phyloP scores from a whole-genome alignment of 2,329 filamentous ascomycete genomes.

The Stemphylium beticola region DNA sequence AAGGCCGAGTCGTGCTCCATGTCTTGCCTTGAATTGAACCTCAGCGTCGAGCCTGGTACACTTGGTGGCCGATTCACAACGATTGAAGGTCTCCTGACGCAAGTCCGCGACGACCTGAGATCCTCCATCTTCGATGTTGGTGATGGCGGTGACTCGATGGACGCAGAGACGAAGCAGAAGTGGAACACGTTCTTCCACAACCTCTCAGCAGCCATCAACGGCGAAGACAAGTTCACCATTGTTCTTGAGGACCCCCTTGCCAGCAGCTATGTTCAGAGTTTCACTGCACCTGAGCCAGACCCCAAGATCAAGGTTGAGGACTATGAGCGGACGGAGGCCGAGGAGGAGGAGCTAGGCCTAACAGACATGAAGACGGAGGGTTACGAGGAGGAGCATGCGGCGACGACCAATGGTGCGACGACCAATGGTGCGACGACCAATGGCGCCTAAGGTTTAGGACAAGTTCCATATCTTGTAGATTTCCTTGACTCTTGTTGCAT shows the following conservation, averaged over 20 bases:
- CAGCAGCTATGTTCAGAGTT: conserved; percentile 90
- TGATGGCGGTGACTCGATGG: conserved; percentile 82
- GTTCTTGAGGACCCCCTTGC: conserved; percentile 87
- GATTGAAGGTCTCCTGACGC: conserved; percentile 88
- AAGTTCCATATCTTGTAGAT: conserved; percentile 15
- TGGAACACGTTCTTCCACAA: conserved; percentile 84
- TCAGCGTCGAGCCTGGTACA: conserved; percentile 90
- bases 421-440: conserved; percentile 30
- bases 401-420: conserved; percentile 31
- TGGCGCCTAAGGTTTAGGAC: conserved; percentile 13
- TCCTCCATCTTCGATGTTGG: conserved; percentile 83
- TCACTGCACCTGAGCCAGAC: conserved; percentile 79
- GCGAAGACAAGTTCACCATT: conserved; percentile 80
- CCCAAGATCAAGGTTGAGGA: conserved; percentile 80
- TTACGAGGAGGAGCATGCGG: conserved; percentile 66
- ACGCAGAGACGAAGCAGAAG: conserved; percentile 65
- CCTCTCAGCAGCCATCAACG: conserved; percentile 78
- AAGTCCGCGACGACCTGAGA: conserved; percentile 88
- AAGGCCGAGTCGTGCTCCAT: conserved; percentile 94
- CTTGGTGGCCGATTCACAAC: conserved; percentile 97
- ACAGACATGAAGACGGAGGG: conserved; percentile 91
- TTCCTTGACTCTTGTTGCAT: conserved; percentile 31
- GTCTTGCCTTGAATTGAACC: conserved; percentile 82
- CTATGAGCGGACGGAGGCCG: conserved; percentile 86
- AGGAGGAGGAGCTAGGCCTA: conserved; percentile 91